Evolutionary conservation across 345 rosid genomes (phyloP).

Genomic region (Hevea brasiliensis): DNA sequence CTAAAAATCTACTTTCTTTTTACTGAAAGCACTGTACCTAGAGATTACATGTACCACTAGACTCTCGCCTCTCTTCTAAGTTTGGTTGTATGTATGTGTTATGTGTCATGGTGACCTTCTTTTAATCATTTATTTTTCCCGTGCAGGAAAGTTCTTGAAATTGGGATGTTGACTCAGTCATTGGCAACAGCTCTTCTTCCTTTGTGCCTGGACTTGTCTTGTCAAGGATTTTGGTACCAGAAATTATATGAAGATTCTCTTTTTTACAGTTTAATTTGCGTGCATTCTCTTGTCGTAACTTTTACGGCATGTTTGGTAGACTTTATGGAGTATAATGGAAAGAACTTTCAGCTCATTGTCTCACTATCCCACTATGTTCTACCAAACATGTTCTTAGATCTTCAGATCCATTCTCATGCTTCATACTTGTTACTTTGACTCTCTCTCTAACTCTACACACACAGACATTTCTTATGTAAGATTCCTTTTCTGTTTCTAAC

Average conservation of each 20-base stretch:
- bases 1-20: too few relatives aligned
- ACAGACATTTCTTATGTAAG: neutral
- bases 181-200: conserved; percentile 87
- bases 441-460: neutral
- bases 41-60: neutral
- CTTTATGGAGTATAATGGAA: too few relatives aligned
- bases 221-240: conserved; percentile 70
- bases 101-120: neutral
- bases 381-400: too few relatives aligned
- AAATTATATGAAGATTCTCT: conserved; percentile 9
- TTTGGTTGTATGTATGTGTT: neutral
- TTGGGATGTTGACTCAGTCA: conserved; percentile 89
- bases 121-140: neutral
- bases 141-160: conserved; percentile 74
- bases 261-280: neutral
- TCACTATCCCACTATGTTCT: too few relatives aligned
- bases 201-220: conserved; percentile 86
- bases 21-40: neutral
- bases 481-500: conserved; percentile 21
- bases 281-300: too few relatives aligned
- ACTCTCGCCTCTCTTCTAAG: neutral
- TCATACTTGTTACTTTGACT: conserved; percentile 3
- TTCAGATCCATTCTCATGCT: neutral
- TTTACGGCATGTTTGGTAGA: too few relatives aligned
- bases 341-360: too few relatives aligned